These are phyloP conservation scores for Dipodascopsis uninucleata DNA, from an alignment of 805 yeast genomes.

Conservation along the genomic window DNA sequence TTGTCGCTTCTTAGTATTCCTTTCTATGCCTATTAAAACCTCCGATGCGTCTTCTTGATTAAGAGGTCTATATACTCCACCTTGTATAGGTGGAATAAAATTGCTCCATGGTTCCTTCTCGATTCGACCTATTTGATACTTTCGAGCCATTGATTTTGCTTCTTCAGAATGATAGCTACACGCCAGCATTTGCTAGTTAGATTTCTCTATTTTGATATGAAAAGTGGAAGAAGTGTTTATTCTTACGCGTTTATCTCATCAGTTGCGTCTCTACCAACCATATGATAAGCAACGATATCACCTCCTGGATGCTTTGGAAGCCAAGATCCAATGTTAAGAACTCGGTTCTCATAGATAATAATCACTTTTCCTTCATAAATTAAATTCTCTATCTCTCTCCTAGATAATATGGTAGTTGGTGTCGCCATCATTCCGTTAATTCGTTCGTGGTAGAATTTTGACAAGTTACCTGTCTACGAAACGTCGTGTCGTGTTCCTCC, in stretches of 20 bases:
- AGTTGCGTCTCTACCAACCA: slow-evolving; percentile 86
- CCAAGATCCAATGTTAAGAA: slow-evolving; percentile 69
- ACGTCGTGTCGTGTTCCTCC: too few species aligned
- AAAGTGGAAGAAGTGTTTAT: too few species aligned
- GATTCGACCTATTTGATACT: slow-evolving; percentile 63
- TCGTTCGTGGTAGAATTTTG: too few species aligned
- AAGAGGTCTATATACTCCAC: slow-evolving; percentile 50
- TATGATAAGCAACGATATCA: slow-evolving; percentile 73
- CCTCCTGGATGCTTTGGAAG: slow-evolving; percentile 82
- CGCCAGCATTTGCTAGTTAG: too few species aligned
- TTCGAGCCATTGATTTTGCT: slow-evolving; percentile 49
- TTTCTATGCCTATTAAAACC: too few species aligned
- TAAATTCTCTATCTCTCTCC: slow-evolving; percentile 51
- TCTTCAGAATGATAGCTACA: slow-evolving; percentile 58
- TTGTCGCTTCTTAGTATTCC: too few species aligned
- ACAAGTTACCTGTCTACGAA: too few species aligned
- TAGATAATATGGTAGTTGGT: slow-evolving; percentile 39
- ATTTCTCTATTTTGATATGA: not conserved
- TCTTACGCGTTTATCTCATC: slow-evolving; percentile 73
- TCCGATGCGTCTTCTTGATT: too few species aligned
- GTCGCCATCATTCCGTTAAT: too few species aligned
- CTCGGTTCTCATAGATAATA: slow-evolving; percentile 60
- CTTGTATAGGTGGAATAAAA: slow-evolving; percentile 84
- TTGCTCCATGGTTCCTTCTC: slow-evolving; percentile 67
- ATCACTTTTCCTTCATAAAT: slow-evolving; percentile 67